Evolutionary conservation across 2,329 filamentous ascomycete species (phyloP), one percentile per base, ranked within the genome.

Genomic region (Chaetomium olivaceum): DNA sequence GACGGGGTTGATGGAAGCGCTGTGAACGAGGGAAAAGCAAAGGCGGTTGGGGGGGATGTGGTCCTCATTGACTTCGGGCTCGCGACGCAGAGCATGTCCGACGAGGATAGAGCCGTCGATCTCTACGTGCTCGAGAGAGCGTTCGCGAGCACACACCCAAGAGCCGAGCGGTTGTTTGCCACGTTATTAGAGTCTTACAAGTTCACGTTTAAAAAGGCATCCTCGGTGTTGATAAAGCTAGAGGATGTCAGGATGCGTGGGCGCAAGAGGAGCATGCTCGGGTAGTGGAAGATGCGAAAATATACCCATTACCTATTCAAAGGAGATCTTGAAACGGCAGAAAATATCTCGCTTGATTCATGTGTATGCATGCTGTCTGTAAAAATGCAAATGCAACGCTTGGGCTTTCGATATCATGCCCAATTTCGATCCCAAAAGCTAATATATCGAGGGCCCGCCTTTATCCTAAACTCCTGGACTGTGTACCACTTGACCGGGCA

Each of bases 261-360:
- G 3, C 85, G 95, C 76, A 99, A 99, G 86, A 90, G 92, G 78
- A 98, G 93, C 77, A 99, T 99, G 95, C 77, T 99, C 71, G 95
- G 95, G 31, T 98, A 61, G 52, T 11, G 2, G 6, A 80, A 80
- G 66, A 33, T n/a, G 51, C 54, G 33, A 48, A 66, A 29, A 65
- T 58, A 68, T 57, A 69, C 51, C 62, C 58, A 57, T 64, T 27
- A 29, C 27, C 27, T 29, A 43, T 12, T 31, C 29, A 33, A 33
- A 29, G 27, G 6, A 51, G 57, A 67, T 58, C 29, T 12, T 21
- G 60, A 63, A 7, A 11, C n/a, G 21, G 54, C 39, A 33, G 58
- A 54, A 65, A n/a, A 29, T 67, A 67, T 55, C 33, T 51, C 56
- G 51, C 66, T 65, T 25, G 16, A 48, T 62, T 59, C 58, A 59